Base-by-base conservation (phyloP, 2,329 filamentous ascomycete species). In the Verticillium nubilum region DNA sequence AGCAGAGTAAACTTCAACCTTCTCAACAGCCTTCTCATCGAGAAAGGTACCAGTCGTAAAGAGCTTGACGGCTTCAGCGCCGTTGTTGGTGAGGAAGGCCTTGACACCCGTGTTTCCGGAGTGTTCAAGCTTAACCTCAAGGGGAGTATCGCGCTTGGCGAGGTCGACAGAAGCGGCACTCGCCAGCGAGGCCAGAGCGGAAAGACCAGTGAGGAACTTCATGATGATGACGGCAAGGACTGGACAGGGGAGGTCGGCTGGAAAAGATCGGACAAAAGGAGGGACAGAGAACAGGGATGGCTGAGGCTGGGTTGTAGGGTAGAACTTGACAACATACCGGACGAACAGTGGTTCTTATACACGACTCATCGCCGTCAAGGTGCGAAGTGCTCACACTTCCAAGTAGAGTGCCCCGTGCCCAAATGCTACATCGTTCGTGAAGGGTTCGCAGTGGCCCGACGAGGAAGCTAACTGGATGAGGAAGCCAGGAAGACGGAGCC, bases 1-100 rank as follows among this genome's bases (percentile, higher is more conserved):
- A 37, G 71, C 72, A 56, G 74, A 70, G 68, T 73, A 79, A 56
- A 83, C 69, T 23, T 73, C 67, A 27, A 80, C 74, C 71, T 81
- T 81, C 70, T 82, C 77, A 23, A 82, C 74, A 1, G 78, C 73
- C 2, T 73, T 67, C 55, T 74, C 72, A 64, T 82, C 80, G 35
- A 83, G 68, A 63, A 83, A 73, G 37, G 76, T 80, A 29, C 79
- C 79, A 52, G 75, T 76, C 68, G 75, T 81, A 61, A 82, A 70
- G 37, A 82, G 64, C 67, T 79, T 80, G 59, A 82, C 62, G 55
- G 70, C 68, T 54, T 69, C 69, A 37, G 69, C 67, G 47, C 78
- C 78, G 29, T 68, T 77, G 73, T 83, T 82, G 61, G 74, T 80
- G 59, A 83, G 69, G 29, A 69, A 68, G 10, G 78, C 75, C 69